Conservation (phyloP, 169 alveolate genomes). For the Plasmodium relictum region DNA sequence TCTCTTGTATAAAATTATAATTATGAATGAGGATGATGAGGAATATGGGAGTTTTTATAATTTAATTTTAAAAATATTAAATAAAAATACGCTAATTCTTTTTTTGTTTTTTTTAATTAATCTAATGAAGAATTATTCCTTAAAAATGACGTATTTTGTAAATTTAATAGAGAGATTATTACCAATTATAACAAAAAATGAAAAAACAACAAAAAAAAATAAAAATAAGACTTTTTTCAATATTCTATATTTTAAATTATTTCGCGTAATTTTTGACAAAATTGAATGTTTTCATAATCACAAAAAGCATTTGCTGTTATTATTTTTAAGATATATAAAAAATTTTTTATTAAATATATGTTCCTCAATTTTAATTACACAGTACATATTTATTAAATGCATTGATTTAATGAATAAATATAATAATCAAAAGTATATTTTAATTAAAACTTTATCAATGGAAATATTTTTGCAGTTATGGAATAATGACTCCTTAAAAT, state of each 20-base stretch:
- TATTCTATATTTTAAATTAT: slow-evolving; percentile 52
- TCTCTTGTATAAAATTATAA: slow-evolving; percentile 49
- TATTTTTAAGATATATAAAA: slow-evolving; percentile 49
- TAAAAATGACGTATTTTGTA: slow-evolving; percentile 14
- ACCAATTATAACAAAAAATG: slow-evolving; percentile 13
- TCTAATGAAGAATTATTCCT: slow-evolving; percentile 24
- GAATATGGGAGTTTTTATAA: slow-evolving; percentile 51
- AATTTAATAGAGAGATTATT: slow-evolving; percentile 52
- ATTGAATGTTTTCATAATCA: slow-evolving; percentile 27
- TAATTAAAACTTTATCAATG: slow-evolving; percentile 57
- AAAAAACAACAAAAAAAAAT: background rate
- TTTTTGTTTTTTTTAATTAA: slow-evolving; percentile 43
- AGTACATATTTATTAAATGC: slow-evolving; percentile 61
- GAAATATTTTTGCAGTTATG: slow-evolving; percentile 68
- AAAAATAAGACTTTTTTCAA: slow-evolving; percentile 11
- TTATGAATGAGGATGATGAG: slow-evolving; percentile 66
- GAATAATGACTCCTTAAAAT: slow-evolving; percentile 57
- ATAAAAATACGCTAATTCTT: slow-evolving; percentile 20
- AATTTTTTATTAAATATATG: slow-evolving; percentile 68
- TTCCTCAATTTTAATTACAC: slow-evolving; percentile 46
- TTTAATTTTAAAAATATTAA: slow-evolving; percentile 22
- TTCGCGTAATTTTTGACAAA: slow-evolving; percentile 34
- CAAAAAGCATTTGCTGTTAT: slow-evolving; percentile 46
- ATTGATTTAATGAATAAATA: slow-evolving; percentile 59
- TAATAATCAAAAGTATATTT: slow-evolving; percentile 59